Base-by-base conservation (phyloP, 2,329 filamentous ascomycete species). In the Apiospora phragmitis region DNA sequence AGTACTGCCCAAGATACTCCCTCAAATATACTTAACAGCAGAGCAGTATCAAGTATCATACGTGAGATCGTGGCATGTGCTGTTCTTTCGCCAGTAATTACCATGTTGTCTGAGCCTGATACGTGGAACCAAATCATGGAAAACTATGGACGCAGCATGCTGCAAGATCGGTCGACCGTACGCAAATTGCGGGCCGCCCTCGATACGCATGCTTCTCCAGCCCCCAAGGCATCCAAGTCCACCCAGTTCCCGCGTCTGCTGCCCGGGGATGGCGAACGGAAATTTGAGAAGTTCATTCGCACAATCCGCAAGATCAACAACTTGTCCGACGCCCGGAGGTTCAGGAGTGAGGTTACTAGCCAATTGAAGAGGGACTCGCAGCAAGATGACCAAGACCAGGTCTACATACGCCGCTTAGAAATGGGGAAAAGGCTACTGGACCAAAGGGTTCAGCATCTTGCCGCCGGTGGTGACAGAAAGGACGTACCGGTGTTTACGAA, bases 121-220 rank as follows among this genome's bases (percentile, higher is more conserved):
- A 97, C 93, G 11, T 99, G 95, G 95, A 98, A 99, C 77, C 95
- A 98, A 80, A 82, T 97, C 71, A 94, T 98, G 87, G 95, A 98
- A 81, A 95, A 92, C 70, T 94, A 92, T 81, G 93, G 94, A 24
- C 91, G 93, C 67, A 92, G 92, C 35, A 92, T 97, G 84, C 86
- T 99, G 55, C 96, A 98, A 80, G 97, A 99, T 80, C 90, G 97
- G 47, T 98, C 97, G 73, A 98, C 95, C 0, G 95, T 99, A 49
- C 91, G 93, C 70, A 97, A 94, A 80, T 88, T 99, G 69, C 91
- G 96, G 70, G 95, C 94, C 49, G 96, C 95, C 11, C 85, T 99
- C 67, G 96, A 99, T 80, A 91, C 98, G 79, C 96, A 99, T 84
- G 94, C 96, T 3, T 94, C 93, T 1, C 92, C 94, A n/a, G 88